Evolutionary conservation across 2,329 filamentous ascomycete genomes (phyloP), one percentile per base, ranked within the genome.

Genomic region (Penicillium vulpinum): DNA sequence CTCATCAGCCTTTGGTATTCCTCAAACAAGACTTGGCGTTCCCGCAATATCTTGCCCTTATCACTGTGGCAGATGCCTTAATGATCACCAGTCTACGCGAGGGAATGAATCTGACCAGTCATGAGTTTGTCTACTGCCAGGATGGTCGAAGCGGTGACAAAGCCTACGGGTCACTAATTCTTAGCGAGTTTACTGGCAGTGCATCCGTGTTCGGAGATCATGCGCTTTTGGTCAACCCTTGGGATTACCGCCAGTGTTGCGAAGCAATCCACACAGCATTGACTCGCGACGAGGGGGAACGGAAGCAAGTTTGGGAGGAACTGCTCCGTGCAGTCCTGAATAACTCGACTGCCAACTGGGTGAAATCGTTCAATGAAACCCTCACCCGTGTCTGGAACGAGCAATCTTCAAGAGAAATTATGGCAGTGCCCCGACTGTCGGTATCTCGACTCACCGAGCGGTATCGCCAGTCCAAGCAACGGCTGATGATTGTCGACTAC

Each of bases 21-120:
- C 80, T 97, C 51, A 92, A 95, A 75, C 93, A 97, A 73, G 93
- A 97, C 67, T 94, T 97, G 58, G 88, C 90, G 56, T 96, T 96
- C 70, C 82, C 90, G 0, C 92, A 97, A 70, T 97, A 97, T 68
- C 83, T 97, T n/a, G 93, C 92, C 2, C 80, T 97, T 8, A 82
- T 97, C 45, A 91, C 91, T 3, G 88, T 95, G 51, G 94, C 93
- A 2, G 92, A 97, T 76, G 90, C 89, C 3, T 80, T 97, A 48
- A 94, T 97, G 85, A 94, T 97, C 68, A 95, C 93, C 2, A 95
- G 91, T 70, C 86, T 97, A 66, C 91, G 94, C 51, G 93, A 97
- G 73, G 93, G 93, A 61, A 97, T 97, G 94, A 97, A 97, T 71
- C 77, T 97, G 54, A 97, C 93, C 0, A 92, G 90, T 6, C 94